phyloP scores from a whole-genome alignment of 176 grass and related monocot species.

The Lolium multiflorum region DNA sequence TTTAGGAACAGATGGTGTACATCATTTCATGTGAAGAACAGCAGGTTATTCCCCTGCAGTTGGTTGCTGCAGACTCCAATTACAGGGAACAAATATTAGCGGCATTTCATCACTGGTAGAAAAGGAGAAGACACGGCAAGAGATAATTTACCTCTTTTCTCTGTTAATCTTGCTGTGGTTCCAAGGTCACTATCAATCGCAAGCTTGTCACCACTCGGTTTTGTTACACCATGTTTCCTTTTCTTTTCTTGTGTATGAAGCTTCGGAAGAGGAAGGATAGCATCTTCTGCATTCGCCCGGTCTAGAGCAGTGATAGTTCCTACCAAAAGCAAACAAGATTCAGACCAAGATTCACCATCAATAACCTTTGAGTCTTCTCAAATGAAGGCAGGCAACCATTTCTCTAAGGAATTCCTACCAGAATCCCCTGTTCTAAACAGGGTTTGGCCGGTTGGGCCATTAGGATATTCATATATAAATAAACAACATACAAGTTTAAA shows the following conservation, averaged over 20 bases:
- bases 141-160: conserved; percentile 66
- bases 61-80: conserved; percentile 20
- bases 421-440: not conserved
- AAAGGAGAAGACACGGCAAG: not conserved
- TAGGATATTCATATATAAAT: conserved; percentile 12
- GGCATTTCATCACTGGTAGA: conserved; percentile 14
- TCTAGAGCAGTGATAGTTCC: conserved; percentile 80
- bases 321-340: conserved; percentile 47
- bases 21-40: not conserved
- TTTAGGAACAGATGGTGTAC: not conserved
- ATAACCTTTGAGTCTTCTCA: conserved; percentile 4
- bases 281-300: conserved; percentile 92
- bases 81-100: not conserved
- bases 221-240: conserved; percentile 73
- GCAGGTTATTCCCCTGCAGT: conserved; percentile 14
- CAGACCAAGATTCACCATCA: conserved; percentile 27
- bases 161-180: conserved; percentile 40
- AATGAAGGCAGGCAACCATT: conserved; percentile 10
- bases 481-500: not conserved
- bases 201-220: conserved; percentile 47
- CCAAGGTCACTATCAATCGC: conserved; percentile 39
- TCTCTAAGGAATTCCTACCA: not conserved
- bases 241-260: conserved; percentile 79
- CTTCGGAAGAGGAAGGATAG: conserved; percentile 82
- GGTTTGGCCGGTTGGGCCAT: not conserved